Conservation (phyloP, 2,329 filamentous ascomycete genomes). For the Tolypocladium ovalisporum region DNA sequence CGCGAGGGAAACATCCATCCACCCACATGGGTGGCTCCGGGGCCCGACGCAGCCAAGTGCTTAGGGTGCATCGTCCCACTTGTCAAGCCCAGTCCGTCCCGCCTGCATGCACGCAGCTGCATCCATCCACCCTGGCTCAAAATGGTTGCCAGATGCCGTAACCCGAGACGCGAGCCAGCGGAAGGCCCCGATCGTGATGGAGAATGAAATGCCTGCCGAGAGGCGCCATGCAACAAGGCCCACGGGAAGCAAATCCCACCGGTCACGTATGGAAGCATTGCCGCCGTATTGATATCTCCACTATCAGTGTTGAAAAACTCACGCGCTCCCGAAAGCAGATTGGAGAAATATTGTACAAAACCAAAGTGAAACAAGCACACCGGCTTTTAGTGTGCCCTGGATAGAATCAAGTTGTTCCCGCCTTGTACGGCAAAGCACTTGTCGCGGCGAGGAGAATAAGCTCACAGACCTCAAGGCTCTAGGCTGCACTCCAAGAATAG, state of each 20-base stretch:
- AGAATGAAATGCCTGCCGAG: not conserved
- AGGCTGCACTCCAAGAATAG: slow-evolving; percentile 47
- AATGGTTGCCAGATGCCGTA: not conserved
- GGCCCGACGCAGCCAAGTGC: not conserved
- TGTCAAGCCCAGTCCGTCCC: not conserved
- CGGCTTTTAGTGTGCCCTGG: not conserved
- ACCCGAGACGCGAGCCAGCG: not conserved
- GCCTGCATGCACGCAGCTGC: not conserved
- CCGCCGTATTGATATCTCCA: not conserved
- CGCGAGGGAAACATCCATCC: not conserved
- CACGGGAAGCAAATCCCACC: not conserved
- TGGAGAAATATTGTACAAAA: not conserved
- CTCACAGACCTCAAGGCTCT: slow-evolving; percentile 1
- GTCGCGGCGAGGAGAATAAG: not conserved
- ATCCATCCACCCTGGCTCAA: not conserved
- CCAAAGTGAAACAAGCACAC: not conserved
- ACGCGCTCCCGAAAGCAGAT: not conserved
- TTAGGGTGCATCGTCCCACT: slow-evolving; percentile 1
- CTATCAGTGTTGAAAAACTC: not conserved
- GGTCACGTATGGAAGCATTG: not conserved
- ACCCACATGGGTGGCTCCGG: not conserved
- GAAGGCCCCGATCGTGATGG: not conserved
- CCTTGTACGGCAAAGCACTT: not conserved
- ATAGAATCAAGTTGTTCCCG: not conserved
- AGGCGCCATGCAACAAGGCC: not conserved